Evolutionary conservation across 2,329 filamentous ascomycete genomes (phyloP), one percentile per base, ranked within the genome.

Genomic region (Stemphylium beticola): DNA sequence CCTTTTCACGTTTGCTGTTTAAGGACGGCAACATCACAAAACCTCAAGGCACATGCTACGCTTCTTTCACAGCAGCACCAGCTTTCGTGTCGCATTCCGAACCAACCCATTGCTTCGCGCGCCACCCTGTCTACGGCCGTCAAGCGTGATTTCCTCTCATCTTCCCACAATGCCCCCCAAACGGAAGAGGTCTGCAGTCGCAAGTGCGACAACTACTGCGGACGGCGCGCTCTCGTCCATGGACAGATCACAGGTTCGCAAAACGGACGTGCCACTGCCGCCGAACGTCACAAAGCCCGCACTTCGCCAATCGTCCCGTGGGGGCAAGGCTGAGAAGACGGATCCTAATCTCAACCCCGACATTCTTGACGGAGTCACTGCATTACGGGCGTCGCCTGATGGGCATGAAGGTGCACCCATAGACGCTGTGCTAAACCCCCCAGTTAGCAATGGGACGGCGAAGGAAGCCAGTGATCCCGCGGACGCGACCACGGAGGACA

Each of bases 381-480:
- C 78, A 11, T 61, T 75, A 36, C 70, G 77, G 37, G 77, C 78
- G 34, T 80, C 78, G 44, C 78, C 78, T 14, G 78, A 80, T 55
- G 71, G 71, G 55, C 74, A 68, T 41, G 65, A 68, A 36, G 46
- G 43, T 55, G 52, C 49, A 22, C 58, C 34, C 7, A 15, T 39
- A 5, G 57, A 58, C 32, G 45, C 56, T 37, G 43, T 59, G 33
- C 38, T 60, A 42, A 48, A 57, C 36, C 51, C 57, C 36, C 43
- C 53, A 40, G 48, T 49, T 12, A 57, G 46, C 34, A 45, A 60
- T 24, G 62, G 38, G 47, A 42, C 53, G 26, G 40, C 55, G 34
- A 60, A 59, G 38, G 57, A 58, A 22, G 55, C 60, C 57, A 43
- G 48, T 54, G 45, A 48, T 54, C 45, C 46, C 22, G 44, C 55